phyloP scores from a whole-genome alignment of 441 rosid genomes.

The Adansonia gregorii region DNA sequence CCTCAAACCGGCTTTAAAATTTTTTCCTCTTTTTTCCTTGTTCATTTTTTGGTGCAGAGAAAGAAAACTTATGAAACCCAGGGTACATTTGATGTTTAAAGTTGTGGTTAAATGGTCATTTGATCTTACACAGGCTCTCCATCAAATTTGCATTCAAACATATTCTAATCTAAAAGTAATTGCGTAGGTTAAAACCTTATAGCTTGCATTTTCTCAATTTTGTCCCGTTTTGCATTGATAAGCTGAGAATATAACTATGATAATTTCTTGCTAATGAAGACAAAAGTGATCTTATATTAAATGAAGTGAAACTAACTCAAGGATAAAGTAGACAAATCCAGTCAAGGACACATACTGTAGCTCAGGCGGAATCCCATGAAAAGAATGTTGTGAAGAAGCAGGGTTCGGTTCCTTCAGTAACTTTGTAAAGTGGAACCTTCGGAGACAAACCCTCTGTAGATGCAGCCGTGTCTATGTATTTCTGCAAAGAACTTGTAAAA shows the following conservation, averaged over 20 bases:
- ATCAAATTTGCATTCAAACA: slow-evolving; percentile 1
- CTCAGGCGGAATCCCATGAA: slow-evolving; percentile 80
- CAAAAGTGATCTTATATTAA: not conserved
- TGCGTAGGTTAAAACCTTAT: not conserved
- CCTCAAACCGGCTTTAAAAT: not conserved
- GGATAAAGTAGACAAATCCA: slow-evolving; percentile 27
- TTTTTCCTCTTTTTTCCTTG: not conserved
- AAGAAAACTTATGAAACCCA: not conserved
- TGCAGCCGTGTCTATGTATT: slow-evolving; percentile 74
- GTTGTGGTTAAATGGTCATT: not conserved
- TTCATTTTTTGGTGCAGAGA: not conserved
- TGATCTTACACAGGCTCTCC: slow-evolving; percentile 5
- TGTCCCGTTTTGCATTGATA: slow-evolving; percentile 14
- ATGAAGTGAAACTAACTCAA: slow-evolving; percentile 19
- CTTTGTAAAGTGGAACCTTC: slow-evolving; percentile 83
- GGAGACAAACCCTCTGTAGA: slow-evolving; percentile 78
- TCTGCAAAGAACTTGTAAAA: slow-evolving; percentile 52
- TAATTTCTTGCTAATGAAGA: slow-evolving; percentile 16
- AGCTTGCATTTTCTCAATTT: not conserved
- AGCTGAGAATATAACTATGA: slow-evolving; percentile 7
- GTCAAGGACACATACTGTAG: slow-evolving; percentile 54
- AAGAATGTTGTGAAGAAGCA: slow-evolving; percentile 91
- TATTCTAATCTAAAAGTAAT: not conserved
- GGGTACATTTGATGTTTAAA: not conserved
- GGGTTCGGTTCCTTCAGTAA: slow-evolving; percentile 94